Conservation (phyloP, 176 grass and related monocot species). For the Eleusine coracana region DNA sequence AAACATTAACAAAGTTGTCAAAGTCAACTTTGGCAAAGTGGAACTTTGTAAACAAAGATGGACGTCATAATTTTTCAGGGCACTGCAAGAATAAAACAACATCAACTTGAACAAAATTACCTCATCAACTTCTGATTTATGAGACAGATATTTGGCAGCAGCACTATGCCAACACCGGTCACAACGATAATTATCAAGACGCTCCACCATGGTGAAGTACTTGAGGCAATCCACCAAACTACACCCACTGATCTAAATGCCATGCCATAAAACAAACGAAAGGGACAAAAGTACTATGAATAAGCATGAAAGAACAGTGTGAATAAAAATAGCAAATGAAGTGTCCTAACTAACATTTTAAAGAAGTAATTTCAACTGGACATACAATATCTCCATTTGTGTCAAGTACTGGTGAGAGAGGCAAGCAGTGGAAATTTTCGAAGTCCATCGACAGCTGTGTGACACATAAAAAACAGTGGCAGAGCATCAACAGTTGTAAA, state of each 20-base stretch:
- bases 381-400: constrained; percentile 88
- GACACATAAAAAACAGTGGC: constrained; percentile 39
- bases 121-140: constrained; percentile 62
- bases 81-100: constrained; percentile 21
- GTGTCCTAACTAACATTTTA: constrained; percentile 38
- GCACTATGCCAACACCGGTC: constrained; percentile 82
- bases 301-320: constrained; percentile 3
- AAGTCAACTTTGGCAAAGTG: constrained; percentile 16
- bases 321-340: constrained; percentile 29
- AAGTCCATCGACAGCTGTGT: constrained; percentile 81
- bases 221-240: constrained; percentile 77
- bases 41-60: constrained; percentile 33
- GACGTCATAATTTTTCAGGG: not conserved
- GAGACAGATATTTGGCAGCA: constrained; percentile 71
- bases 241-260: constrained; percentile 67
- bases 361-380: constrained; percentile 47
- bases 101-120: constrained; percentile 43
- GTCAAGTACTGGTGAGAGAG: constrained; percentile 69
- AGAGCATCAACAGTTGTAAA: constrained; percentile 31
- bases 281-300: constrained; percentile 38
- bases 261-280: constrained; percentile 31
- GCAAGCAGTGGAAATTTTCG: constrained; percentile 82
- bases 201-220: constrained; percentile 71
- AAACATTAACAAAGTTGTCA: constrained; percentile 24
- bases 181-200: constrained; percentile 83